Base-by-base conservation (phyloP, 345 rosid genomes). In the Populus ilicifolia region DNA sequence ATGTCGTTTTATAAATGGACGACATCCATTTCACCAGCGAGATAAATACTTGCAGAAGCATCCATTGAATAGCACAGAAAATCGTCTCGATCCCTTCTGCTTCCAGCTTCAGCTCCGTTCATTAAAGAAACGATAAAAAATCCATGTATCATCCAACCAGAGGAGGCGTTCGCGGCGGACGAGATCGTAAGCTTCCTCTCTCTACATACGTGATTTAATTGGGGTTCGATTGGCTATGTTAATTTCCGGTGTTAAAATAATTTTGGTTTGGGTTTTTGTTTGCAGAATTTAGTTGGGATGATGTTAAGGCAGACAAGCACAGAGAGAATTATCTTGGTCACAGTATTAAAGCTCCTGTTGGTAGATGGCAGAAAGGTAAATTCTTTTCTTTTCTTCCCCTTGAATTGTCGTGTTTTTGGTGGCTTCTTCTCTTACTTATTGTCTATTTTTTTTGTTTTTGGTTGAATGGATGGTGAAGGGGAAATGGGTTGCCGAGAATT, bases 91-190 rank as follows among this genome's bases (percentile, higher is more conserved):
- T 9, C 11, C 14, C 27, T 25, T 8, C 43, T 18, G 1, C 17
- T 36, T 8, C 17, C 14, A 68, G 50, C 66, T 46, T 25, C 54
- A 65, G 8, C 13, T n/a, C 70, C 41, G 27, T n/a, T 30, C 4
- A 23, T 23, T 38, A 21, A 29, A 69, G 50, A 36, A 21, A 52
- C 27, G 21, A n/a, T 41, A 41, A 52, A 18, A 52, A 52, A 20
- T 20, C 29, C n/a, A 96, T 96, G 99, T 96, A 93, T 88, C 97
- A 95, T 88, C 99, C 99, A 13, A 89, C 94, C 46, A 90, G 99
- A 75, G 99, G 99, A 36, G 99, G 99, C 75, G 99, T 96, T 82
- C 99, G 99, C 35, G 98, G 99, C 72, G 99, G 99, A 81, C 90
- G 98, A 75, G 99, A 95, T 83, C 99, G 97, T 94, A 89, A 86